These are phyloP conservation scores for Chytridiales sp. DNA, from an alignment of 371 early-diverging fungal genomes.

Conservation along the genomic window DNA sequence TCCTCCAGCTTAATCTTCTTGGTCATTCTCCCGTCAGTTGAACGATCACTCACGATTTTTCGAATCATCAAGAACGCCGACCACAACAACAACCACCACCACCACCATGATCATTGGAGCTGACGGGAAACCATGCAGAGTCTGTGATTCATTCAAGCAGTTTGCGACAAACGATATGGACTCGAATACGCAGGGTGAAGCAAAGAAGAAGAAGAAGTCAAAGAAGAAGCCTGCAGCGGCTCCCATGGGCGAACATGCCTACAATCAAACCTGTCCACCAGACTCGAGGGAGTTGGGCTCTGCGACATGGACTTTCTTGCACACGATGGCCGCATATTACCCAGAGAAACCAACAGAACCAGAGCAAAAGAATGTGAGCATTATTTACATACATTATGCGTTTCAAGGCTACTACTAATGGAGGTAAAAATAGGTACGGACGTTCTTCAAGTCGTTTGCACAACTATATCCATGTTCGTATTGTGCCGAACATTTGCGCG, in stretches of 20 bases:
- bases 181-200: conserved; percentile 4
- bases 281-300: conserved; percentile 87
- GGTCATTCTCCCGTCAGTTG: too few species aligned
- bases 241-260: conserved; percentile 24
- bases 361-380: conserved; percentile 74
- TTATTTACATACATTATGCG: too few species aligned
- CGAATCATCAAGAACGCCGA: too few species aligned
- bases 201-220: conserved; percentile 13
- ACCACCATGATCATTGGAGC: too few species aligned
- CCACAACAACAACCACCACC: too few species aligned
- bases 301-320: conserved; percentile 97
- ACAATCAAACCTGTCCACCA: conserved; percentile 68
- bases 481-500: conserved; percentile 85
- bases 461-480: conserved; percentile 94
- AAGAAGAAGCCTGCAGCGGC: conserved; percentile 17
- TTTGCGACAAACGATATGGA: conserved; percentile 30
- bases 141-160: conserved; percentile 70
- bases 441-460: conserved; percentile 61
- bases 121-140: conserved; percentile 72
- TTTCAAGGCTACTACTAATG: too few species aligned
- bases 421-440: conserved; percentile 17
- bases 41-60: too few species aligned
- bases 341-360: conserved; percentile 79
- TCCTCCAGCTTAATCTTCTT: too few species aligned
- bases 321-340: conserved; percentile 98